Conservation (phyloP, 2,329 filamentous ascomycete species). For the Penicillium janthinellum region DNA sequence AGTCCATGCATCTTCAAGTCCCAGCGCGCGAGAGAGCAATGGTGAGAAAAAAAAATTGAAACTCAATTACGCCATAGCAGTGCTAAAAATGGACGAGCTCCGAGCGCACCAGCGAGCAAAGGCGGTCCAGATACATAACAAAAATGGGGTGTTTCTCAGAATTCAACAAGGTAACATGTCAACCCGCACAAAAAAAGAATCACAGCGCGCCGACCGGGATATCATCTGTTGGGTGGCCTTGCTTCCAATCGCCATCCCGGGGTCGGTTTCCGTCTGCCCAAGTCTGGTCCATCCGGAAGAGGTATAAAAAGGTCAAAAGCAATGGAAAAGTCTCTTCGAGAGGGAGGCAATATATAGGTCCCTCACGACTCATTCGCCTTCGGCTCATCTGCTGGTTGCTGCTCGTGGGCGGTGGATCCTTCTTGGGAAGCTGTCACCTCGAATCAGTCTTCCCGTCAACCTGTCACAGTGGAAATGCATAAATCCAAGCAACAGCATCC, state of each 20-base stretch:
- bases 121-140: slow-evolving; percentile 12
- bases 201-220: slow-evolving; percentile 6
- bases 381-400: slow-evolving; percentile 9
- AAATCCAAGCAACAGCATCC: not conserved
- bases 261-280: not conserved
- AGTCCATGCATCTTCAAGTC: not conserved
- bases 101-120: not conserved
- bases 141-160: not conserved
- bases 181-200: not conserved
- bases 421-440: slow-evolving; percentile 17
- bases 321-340: not conserved
- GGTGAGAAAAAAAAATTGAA: not conserved
- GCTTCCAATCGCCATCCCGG: not conserved
- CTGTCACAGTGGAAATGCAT: slow-evolving; percentile 6
- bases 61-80: slow-evolving; percentile 21
- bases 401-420: slow-evolving; percentile 11
- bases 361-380: slow-evolving; percentile 16
- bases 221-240: not conserved
- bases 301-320: slow-evolving; percentile 12
- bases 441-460: slow-evolving; percentile 16
- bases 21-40: not conserved
- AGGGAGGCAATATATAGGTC: slow-evolving; percentile 3
- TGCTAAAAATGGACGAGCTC: slow-evolving; percentile 15
- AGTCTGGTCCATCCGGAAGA: slow-evolving; percentile 6
- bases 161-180: not conserved